These are phyloP conservation scores for Pochonia chlamydosporia DNA, from an alignment of 2,329 filamentous ascomycete genomes.

Conservation along the genomic window DNA sequence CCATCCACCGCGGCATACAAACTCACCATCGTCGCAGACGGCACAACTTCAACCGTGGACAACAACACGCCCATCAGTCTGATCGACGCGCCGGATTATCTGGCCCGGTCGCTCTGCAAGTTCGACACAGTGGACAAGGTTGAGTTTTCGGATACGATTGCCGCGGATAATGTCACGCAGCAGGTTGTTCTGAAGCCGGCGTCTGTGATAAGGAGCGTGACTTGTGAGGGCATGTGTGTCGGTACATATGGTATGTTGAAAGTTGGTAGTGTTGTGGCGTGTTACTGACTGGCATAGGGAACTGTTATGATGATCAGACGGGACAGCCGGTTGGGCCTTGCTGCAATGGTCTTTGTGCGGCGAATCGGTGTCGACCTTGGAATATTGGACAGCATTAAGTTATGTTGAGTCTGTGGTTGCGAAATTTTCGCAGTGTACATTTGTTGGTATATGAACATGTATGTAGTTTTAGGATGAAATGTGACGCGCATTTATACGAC, in stretches of 20 bases:
- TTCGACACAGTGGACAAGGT: slow-evolving; percentile 29
- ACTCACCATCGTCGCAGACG: slow-evolving; percentile 36
- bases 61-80: slow-evolving; percentile 33
- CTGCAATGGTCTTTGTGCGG: slow-evolving; percentile 39
- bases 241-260: slow-evolving; percentile 26
- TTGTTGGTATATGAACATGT: neutral
- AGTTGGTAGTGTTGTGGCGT: neutral
- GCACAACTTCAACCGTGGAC: slow-evolving; percentile 23
- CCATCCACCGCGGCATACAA: slow-evolving; percentile 30
- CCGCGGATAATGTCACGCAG: slow-evolving; percentile 24
- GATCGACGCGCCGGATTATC: slow-evolving; percentile 38
- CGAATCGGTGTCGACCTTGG: slow-evolving; percentile 34
- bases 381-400: slow-evolving; percentile 11
- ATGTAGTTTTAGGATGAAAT: neutral
- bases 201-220: slow-evolving; percentile 35
- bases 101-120: slow-evolving; percentile 34
- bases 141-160: slow-evolving; percentile 22
- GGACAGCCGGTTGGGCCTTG: slow-evolving; percentile 32
- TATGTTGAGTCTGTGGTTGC: neutral
- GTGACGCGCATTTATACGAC: too few species aligned
- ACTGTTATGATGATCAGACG: slow-evolving; percentile 26
- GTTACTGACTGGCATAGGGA: slow-evolving; percentile 11
- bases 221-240: slow-evolving; percentile 37
- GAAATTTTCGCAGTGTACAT: neutral
- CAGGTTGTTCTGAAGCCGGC: slow-evolving; percentile 39